Evolutionary conservation across 2,329 filamentous ascomycete genomes (phyloP).

Genomic region (Penicillium italicum): DNA sequence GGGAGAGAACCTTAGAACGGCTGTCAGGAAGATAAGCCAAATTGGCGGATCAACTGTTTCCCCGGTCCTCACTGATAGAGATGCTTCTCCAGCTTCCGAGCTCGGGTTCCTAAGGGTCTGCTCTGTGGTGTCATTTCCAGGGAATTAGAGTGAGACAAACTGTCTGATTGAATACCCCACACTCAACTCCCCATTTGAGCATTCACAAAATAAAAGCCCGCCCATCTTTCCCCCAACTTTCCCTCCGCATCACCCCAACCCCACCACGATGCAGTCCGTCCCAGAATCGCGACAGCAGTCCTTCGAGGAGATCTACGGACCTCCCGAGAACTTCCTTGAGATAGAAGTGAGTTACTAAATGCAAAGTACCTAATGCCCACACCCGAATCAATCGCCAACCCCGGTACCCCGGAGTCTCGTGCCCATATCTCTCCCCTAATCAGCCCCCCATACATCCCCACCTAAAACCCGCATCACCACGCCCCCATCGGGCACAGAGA

Average conservation of each 20-base stretch:
- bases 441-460: slow-evolving; percentile 2
- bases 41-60: slow-evolving; percentile 16
- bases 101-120: not conserved
- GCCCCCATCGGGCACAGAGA: not conserved
- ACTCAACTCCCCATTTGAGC: not conserved
- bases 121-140: not conserved
- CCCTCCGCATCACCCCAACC: slow-evolving; percentile 3
- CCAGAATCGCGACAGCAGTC: slow-evolving; percentile 77
- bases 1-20: not conserved
- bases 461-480: not conserved
- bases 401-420: not conserved
- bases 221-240: not conserved
- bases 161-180: not conserved
- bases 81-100: slow-evolving; percentile 10
- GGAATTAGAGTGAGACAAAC: not conserved
- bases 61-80: slow-evolving; percentile 12
- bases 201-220: not conserved
- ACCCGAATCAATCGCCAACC: not conserved
- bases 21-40: slow-evolving; percentile 10
- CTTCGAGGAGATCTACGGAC: slow-evolving; percentile 98
- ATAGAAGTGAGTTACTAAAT: slow-evolving; percentile 67
- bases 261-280: slow-evolving; percentile 57
- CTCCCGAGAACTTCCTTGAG: slow-evolving; percentile 97
- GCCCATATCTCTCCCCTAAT: slow-evolving; percentile 6
- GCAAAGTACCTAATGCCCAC: not conserved